Evolutionary conservation across 306 rosid genomes (phyloP), one percentile per base, ranked within the genome.

Genomic region (Phaseolus lunatus): DNA sequence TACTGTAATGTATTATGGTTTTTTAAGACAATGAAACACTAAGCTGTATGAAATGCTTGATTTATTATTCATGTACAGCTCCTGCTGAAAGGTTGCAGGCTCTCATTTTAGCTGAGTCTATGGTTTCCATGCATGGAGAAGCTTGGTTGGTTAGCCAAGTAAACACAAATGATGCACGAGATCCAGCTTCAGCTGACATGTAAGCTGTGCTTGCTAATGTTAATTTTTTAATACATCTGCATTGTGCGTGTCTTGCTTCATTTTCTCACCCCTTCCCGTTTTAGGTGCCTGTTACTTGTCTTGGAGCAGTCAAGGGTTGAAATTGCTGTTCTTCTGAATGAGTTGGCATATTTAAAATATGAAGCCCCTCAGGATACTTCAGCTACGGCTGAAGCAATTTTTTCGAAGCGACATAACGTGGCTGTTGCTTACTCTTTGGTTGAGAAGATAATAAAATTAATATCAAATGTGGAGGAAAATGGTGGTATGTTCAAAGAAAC

Each of bases 221-320:
- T 33, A 47, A 62, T 29, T 31, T 39, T 75, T 15, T 67, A 29
- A 44, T 49, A 37, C 66, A 29, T 73, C 37, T 68, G 52, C 31
- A 19, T 16, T 26, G 58, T 39, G 23, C 6, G 16, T 26, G 59
- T 61, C 59, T 80, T 54, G 15, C 15, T 86, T 72, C 70, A 14
- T 75, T 80, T 72, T 77, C 83, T 73, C 16, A 77, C 70, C 64
- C 59, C 15, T 54, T 66, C 53, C 73, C n/a, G 15, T 67, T 83
- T 31, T 82, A 95, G 98, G 95, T 92, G 97, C 77, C 88, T 92
- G 75, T 84, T 95, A 83, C 96, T 95, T 82, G 91, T 95, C 81
- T 79, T 95, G 81, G 97, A 89, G 92, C 97, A 95, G 80, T 90
- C 97, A 15, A 88, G 97, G 85, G 95, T 92, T 80, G 98, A 95